Base-by-base conservation (phyloP, 805 yeast species). In the Ogataea pini region DNA sequence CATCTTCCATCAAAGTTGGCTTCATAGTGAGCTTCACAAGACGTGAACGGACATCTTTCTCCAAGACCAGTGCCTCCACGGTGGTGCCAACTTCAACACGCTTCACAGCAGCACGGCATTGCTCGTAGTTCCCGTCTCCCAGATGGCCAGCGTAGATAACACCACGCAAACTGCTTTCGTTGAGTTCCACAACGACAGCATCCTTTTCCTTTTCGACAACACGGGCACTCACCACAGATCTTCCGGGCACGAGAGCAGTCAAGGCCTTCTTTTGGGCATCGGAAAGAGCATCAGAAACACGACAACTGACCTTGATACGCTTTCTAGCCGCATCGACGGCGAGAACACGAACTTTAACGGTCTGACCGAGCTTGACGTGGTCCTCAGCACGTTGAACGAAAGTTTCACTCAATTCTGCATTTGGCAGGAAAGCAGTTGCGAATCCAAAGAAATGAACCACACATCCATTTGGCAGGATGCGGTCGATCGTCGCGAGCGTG, bases 371-470 rank as follows among this genome's bases (percentile, higher is more conserved):
- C 55, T 82, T 82, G 57, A 92, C 76, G 65, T 85, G 86, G 56
- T 90, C 92, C 55, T 78, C 80, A 16, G 96, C 90, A 47, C 81
- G 79, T 44, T 74, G 76, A 33, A 91, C 94, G 64, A 79, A 88
- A 1, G 96, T 82, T 68, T 94, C 98, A 46, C 95, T 85, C 59
- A 94, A 87, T 71, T 94, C 98, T 46, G 84, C 73, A 55, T 83
- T 81, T 25, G 99, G 98, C 51, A 94, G 72, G 64, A 81, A 91
- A 0, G 90, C 99, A 55, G 76, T 79, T 36, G 88, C 65, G 45
- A 76, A 75, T 46, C 94, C 96, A 61, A 89, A 91, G 62, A 94
- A 90, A 13, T 90, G 79, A 6, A 94, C 82, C 37, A 90, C 71
- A 40, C 88, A 96, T 59, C 99, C 99, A 49, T 77, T 74, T 49